phyloP scores from a whole-genome alignment of 352 stramenopile species.

The Peronosclerospora sorghi region DNA sequence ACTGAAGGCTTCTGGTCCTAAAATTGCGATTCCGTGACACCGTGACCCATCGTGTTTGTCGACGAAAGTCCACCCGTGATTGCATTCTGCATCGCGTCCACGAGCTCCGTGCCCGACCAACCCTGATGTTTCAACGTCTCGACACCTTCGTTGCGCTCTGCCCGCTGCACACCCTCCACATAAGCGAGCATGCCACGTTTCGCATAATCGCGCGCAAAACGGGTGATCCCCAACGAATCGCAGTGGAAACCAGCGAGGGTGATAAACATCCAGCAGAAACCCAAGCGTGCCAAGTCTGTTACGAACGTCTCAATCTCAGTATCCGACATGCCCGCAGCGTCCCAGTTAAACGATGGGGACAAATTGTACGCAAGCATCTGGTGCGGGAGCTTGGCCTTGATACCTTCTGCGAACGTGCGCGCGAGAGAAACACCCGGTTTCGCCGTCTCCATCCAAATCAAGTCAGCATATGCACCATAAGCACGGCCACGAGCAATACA shows the following conservation, averaged over 20 bases:
- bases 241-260: constrained; percentile 97
- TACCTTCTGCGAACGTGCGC: constrained; percentile 88
- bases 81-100: constrained; percentile 94
- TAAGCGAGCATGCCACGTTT: constrained; percentile 91
- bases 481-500: constrained; percentile 92
- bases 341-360: constrained; percentile 98
- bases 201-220: constrained; percentile 89
- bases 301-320: constrained; percentile 91
- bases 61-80: constrained; percentile 91
- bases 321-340: constrained; percentile 93
- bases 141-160: constrained; percentile 90
- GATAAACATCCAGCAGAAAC: constrained; percentile 98
- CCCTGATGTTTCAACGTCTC: constrained; percentile 97
- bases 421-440: constrained; percentile 92
- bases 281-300: constrained; percentile 89
- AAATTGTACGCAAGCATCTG: constrained; percentile 99
- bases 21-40: constrained; percentile 96
- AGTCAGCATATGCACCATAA: constrained; percentile 91
- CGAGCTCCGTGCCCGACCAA: constrained; percentile 94
- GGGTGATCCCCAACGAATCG: constrained; percentile 93
- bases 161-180: constrained; percentile 93
- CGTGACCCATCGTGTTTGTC: constrained; percentile 95
- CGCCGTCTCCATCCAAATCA: constrained; percentile 98
- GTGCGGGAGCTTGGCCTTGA: constrained; percentile 87
- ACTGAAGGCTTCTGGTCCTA: constrained; percentile 20